Percentiles rank a stretch among this genome's conserved stretches.
These are phyloP conservation scores for Fraxinus sp. DNA, from an alignment of 305 asterid genomes.

Conservation along the genomic window DNA sequence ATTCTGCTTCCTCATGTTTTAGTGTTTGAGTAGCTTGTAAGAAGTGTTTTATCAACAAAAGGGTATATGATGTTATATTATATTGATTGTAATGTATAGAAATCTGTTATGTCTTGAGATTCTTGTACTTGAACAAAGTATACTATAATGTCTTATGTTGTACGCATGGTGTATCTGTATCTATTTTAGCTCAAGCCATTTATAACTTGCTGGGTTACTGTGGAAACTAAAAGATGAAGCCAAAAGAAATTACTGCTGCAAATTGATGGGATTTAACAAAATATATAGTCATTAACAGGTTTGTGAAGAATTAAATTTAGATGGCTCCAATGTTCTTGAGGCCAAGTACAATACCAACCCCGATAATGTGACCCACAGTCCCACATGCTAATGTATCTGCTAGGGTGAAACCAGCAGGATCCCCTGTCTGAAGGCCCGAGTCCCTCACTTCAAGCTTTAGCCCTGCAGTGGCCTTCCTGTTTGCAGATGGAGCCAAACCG, in stretches of 20 bases:
- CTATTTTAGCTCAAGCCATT: not conserved
- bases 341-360: slow-evolving; percentile 97
- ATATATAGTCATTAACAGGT: not conserved
- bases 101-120: not conserved
- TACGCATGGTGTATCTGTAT: not conserved
- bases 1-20: slow-evolving; percentile 7
- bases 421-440: slow-evolving; percentile 91
- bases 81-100: slow-evolving; percentile 20
- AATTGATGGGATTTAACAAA: not conserved
- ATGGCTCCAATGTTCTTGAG: slow-evolving; percentile 72
- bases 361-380: slow-evolving; percentile 77
- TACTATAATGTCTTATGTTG: not conserved
- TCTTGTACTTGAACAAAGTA: not conserved
- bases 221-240: not conserved
- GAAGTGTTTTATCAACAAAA: not conserved
- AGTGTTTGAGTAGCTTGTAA: not conserved
- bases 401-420: slow-evolving; percentile 93
- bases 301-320: slow-evolving; percentile 22
- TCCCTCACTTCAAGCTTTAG: slow-evolving; percentile 74
- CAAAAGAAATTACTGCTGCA: not conserved
- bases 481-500: slow-evolving; percentile 96
- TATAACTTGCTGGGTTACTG: not conserved
- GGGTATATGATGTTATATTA: slow-evolving; percentile 8
- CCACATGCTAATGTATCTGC: slow-evolving; percentile 97
- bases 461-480: slow-evolving; percentile 85